Percentiles rank a stretch among this genome's conserved stretches.
Evolutionary conservation across 2,329 filamentous ascomycete genomes (phyloP).

Genomic region (Talaromyces sp.): DNA sequence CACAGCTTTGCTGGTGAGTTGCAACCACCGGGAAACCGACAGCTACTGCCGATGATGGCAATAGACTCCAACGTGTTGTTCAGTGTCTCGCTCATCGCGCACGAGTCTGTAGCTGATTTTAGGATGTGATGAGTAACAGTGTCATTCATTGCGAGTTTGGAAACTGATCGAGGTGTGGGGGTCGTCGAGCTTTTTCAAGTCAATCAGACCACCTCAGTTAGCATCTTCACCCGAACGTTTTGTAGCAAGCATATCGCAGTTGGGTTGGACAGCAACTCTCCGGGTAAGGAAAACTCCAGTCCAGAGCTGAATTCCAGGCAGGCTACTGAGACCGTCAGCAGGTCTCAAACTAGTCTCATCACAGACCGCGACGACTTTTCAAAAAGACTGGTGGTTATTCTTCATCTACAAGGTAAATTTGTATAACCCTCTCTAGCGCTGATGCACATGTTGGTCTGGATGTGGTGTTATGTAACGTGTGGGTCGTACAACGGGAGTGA

Average conservation of each 20-base stretch:
- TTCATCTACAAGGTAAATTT: not conserved
- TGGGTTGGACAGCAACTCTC: not conserved
- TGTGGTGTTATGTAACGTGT: not conserved
- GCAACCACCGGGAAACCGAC: not conserved
- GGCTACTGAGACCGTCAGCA: not conserved
- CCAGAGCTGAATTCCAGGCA: not conserved
- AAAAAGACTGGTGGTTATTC: not conserved
- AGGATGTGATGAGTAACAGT: not conserved
- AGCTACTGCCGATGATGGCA: not conserved
- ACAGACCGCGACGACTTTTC: not conserved
- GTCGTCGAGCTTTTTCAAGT: not conserved
- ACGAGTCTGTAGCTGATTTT: not conserved
- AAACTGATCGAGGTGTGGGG: not conserved
- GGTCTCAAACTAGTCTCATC: not conserved
- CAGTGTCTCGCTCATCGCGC: not conserved
- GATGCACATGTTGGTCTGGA: not conserved
- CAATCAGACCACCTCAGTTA: not conserved
- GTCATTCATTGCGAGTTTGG: not conserved
- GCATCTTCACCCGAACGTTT: not conserved
- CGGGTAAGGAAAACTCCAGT: not conserved
- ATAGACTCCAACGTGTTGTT: not conserved
- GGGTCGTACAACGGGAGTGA: not conserved
- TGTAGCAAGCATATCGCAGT: not conserved
- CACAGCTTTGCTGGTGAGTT: not conserved
- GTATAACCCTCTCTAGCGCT: not conserved